Conservation (phyloP, 805 yeast species). For the Kazachstania bromeliacearum region DNA sequence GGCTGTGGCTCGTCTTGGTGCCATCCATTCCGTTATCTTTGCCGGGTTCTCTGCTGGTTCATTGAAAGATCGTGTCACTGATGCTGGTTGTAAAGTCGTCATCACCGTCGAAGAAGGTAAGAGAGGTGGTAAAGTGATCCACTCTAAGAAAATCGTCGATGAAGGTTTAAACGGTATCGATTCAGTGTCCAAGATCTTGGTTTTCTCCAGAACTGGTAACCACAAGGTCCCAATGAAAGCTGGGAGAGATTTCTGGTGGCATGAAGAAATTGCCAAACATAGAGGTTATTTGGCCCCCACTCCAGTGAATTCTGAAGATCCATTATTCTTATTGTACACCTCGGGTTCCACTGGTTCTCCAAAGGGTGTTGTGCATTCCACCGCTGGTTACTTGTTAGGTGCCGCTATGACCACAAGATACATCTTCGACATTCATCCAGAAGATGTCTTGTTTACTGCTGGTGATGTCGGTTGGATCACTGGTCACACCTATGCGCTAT, state of each 20-base stretch:
- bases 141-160: slow-evolving; percentile 89
- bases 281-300: slow-evolving; percentile 82
- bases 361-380: slow-evolving; percentile 92
- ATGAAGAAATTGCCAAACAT: slow-evolving; percentile 72
- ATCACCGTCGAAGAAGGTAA: slow-evolving; percentile 93
- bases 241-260: slow-evolving; percentile 94
- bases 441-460: slow-evolving; percentile 87
- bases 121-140: slow-evolving; percentile 90
- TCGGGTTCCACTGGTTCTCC: slow-evolving; percentile 98
- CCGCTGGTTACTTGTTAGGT: slow-evolving; percentile 91
- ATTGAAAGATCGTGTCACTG: slow-evolving; percentile 78
- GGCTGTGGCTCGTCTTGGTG: slow-evolving; percentile 91
- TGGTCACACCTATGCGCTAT: slow-evolving; percentile 91
- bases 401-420: slow-evolving; percentile 87
- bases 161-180: slow-evolving; percentile 76
- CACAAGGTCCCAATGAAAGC: slow-evolving; percentile 58
- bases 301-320: slow-evolving; percentile 87
- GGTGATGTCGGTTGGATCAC: slow-evolving; percentile 99
- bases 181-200: slow-evolving; percentile 71
- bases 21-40: slow-evolving; percentile 90
- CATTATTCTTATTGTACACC: slow-evolving; percentile 88
- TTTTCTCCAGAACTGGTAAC: slow-evolving; percentile 80
- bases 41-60: slow-evolving; percentile 96
- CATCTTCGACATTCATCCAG: slow-evolving; percentile 84
- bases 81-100: slow-evolving; percentile 76